Evolutionary conservation across 2,329 filamentous ascomycete species (phyloP), one percentile per base, ranked within the genome.

Genomic region (Paraconiothyrium sp.): DNA sequence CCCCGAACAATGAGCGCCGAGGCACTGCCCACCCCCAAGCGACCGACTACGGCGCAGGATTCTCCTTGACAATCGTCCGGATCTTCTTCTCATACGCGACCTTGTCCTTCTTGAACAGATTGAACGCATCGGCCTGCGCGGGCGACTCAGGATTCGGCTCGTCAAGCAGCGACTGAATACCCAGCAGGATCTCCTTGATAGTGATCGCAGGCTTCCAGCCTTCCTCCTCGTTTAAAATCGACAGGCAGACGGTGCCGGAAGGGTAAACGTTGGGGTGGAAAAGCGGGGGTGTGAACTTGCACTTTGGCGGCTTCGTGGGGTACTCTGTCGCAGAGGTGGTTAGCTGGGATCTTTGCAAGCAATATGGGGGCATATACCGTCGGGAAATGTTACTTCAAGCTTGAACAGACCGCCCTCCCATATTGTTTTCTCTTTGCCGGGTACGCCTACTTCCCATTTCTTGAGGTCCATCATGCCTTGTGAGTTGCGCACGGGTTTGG

Each of bases 251-350:
- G 51, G 95, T 99, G 69, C 95, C 96, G 0, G 94, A 98, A 0
- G 95, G 95, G 78, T 99, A 99, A 69, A 99, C 95, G 79, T 99
- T 99, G 0, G 95, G 95, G 76, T 99, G 95, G 83, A 99, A 99
- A 44, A 99, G 88, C 24, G 95, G 94, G 13, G 95, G 95, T 0
- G 90, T 88, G 76, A 99, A 99, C 86, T 97, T 97, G 89, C 95
- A 99, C 83, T 99, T 99, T 1, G 95, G 95, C 35, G 95, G 95
- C 81, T 99, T 99, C 55, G 96, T 99, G 16, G 95, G 95, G 79
- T 99, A 99, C 75, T 99, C 95, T 97, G 73, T 35, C 34, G 4
- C 44, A 3, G 16, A n/a, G 3, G 24, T 59, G 3, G 24, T 59
- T 39, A 59, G 56, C 35, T 52, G 35, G 64, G 54, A 63, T 56